Base-by-base conservation (phyloP, 2,329 filamentous ascomycete species). In the Nannizziopsis arthrosporioides region DNA sequence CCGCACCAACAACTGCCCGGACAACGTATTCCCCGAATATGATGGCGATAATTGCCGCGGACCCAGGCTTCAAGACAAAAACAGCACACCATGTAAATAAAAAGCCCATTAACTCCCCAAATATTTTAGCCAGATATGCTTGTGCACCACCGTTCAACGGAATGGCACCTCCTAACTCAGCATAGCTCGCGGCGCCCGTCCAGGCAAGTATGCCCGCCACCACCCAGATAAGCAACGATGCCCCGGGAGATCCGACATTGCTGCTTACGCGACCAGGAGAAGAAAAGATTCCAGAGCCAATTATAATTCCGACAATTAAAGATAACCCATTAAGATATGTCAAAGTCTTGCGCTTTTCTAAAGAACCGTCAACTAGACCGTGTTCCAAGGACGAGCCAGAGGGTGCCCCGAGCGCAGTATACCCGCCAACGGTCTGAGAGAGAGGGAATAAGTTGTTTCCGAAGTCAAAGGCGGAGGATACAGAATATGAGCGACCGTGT, bases 21-120 rank as follows among this genome's bases (percentile, higher is more conserved):
- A 95, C 86, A n/a, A 94, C 72, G 62, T 98, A 98, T 68, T 98
- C 92, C 38, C 92, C 92, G 73, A 96, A 95, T 60, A 98, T 95
- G 56, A 98, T 95, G 55, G 90, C 78, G 55, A 98, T 87, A 61
- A 98, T 98, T 53, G 92, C 92, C 8, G 88, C 82, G 35, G 85
- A 85, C 2, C 92, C 92, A 0, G 92, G 92, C 68, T 95, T 96
- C 53, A 98, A 72, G 10, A 98, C 92, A 51, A 92, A 77, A 12
- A 96, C 87, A 0, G 92, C 89, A 44, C 86, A 88, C 92, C 92
- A 98, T 1, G 89, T 93, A 66, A 95, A 98, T 31, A 96, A 72
- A 61, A 98, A 98, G 0, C 92, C 92, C 1, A 81, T 79, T 59
- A 94, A 73, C 68, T 98, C 92, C 47, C 90, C 90, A 65, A 95